Base-by-base conservation (phyloP, 73 alveolate species). In the Paramecium sonneborni region DNA sequence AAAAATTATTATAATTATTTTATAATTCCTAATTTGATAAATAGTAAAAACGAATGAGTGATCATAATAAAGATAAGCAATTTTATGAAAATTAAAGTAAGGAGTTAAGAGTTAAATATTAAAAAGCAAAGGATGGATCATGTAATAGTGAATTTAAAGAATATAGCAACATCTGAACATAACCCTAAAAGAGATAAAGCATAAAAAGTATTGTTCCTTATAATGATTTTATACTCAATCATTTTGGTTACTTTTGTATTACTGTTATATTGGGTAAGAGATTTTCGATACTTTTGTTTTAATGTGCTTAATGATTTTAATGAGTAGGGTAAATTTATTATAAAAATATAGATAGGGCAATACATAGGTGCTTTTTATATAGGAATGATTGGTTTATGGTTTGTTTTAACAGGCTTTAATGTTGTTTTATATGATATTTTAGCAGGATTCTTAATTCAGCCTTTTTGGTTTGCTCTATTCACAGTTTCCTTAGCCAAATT, bases 391-490 rank as follows among this genome's bases (percentile, higher is more conserved):
- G 90, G 90, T 43, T 44, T 41, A 20, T 79, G 90, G 90, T 79
- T 79, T 79, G 90, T 79, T 23, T 79, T 79, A 48, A 79, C 90
- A 23, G 90, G 90, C 44, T 79, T 79, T 79, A 79, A 79, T 79
- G 90, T 79, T 24, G 90, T 79, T 23, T 32, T 79, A 15, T 79
- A 39, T 79, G 90, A 79, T 44, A 79, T 79, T 30, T 30, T 79
- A 34, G 90, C 74, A 18, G 90, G 90, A 21, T 79, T 79, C 23
- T 44, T 79, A 38, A 79, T 79, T 11, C 34, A 39, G 9, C 90
- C 90, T 3, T 79, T 41, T 43, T 79, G 90, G 90, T 79, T 43
- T 46, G 90, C 90, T 21, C 24, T 79, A 44, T 24, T 44, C 18
- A 62, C 55, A 24, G 90, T 79, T 41, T 79, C 90, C 14, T 38